Percentiles rank a stretch among this genome's conserved stretches.
phyloP scores from a whole-genome alignment of 2,329 filamentous ascomycete genomes.

The Aspergillus ochraceoroseus region DNA sequence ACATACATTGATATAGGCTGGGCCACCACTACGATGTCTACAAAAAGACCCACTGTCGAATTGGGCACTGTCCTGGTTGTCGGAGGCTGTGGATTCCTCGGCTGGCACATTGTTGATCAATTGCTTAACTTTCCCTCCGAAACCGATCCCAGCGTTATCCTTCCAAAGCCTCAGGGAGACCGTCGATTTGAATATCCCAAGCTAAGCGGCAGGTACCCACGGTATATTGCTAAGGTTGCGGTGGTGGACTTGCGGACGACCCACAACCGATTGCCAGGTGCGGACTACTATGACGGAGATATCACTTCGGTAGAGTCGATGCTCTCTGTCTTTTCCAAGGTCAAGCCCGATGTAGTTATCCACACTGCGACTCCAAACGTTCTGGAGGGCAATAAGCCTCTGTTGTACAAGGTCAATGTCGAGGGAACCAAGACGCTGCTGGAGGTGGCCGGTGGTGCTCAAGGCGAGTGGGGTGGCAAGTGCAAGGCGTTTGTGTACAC shows the following conservation, averaged over 20 bases:
- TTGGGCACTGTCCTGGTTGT: conserved; percentile 72
- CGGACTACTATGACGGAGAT: conserved; percentile 69
- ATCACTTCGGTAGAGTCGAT: conserved; percentile 65
- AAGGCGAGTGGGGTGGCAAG: conserved; percentile 56
- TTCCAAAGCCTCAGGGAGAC: conserved; percentile 35
- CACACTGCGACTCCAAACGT: conserved; percentile 75
- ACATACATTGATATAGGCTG: conserved; percentile 1
- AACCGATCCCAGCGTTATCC: conserved; percentile 36
- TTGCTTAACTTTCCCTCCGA: conserved; percentile 58
- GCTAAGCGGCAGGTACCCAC: conserved; percentile 40
- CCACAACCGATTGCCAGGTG: conserved; percentile 59
- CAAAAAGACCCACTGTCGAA: conserved; percentile 33
- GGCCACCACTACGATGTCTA: conserved; percentile 25
- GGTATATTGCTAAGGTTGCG: conserved; percentile 52
- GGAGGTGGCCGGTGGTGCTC: conserved; percentile 63
- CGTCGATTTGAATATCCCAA: conserved; percentile 37
- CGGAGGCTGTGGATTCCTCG: conserved; percentile 79
- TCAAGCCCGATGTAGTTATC: conserved; percentile 76
- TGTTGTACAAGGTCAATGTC: conserved; percentile 80
- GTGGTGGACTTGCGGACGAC: conserved; percentile 69
- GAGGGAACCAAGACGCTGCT: conserved; percentile 72
- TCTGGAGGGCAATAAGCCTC: conserved; percentile 50
- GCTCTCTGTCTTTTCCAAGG: conserved; percentile 57
- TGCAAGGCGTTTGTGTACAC: conserved; percentile 81
- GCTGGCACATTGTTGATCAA: conserved; percentile 73